phyloP scores from a whole-genome alignment of 108 stramenopile genomes.

The Cyclostephanos tholiformis region DNA sequence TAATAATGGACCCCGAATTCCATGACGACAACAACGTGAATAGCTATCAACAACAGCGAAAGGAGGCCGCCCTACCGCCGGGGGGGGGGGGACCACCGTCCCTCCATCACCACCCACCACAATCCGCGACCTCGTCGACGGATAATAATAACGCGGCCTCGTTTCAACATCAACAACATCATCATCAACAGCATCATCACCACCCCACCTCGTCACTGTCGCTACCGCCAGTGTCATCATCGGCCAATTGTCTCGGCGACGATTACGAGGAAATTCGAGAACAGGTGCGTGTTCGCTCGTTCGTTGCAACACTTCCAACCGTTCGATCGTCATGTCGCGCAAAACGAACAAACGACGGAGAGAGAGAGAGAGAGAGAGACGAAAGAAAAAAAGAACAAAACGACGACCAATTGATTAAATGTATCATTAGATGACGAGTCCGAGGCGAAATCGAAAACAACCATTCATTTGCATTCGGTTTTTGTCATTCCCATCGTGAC shows the following conservation, averaged over 20 bases:
- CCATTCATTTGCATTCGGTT: conserved; percentile 17
- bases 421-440: conserved; percentile 24
- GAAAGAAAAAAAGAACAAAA: neutral
- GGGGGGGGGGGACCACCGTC: neutral
- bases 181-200: no score
- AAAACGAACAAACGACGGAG: no score
- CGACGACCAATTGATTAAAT: conserved; percentile 16
- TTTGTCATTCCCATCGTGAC: conserved; percentile 4
- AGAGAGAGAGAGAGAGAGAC: neutral
- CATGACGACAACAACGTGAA: neutral
- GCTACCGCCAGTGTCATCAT: neutral
- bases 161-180: no score
- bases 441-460: neutral
- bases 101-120: neutral
- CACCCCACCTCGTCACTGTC: neutral
- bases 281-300: conserved; percentile 49
- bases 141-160: no score
- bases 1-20: neutral
- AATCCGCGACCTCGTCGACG: neutral
- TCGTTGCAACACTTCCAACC: neutral
- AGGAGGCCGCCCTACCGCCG: neutral
- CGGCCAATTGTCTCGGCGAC: conserved; percentile 49
- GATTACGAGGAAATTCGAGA: conserved; percentile 81
- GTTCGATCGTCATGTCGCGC: no score
- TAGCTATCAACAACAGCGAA: neutral